Evolutionary conservation across 2,329 filamentous ascomycete genomes (phyloP).

Genomic region (Fusarium staphyleae): DNA sequence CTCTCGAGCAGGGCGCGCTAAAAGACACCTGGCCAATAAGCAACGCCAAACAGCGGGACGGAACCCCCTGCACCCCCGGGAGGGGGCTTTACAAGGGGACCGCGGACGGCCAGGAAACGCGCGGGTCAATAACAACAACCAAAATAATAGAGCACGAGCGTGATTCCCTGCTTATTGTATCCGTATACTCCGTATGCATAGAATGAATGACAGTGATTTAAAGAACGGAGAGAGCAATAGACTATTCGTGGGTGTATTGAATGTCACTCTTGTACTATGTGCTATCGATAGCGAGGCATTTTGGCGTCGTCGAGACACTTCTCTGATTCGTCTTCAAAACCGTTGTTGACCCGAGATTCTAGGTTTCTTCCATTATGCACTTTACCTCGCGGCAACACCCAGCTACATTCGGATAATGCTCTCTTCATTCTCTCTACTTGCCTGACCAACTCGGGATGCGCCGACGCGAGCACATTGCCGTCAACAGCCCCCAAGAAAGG

Average conservation of each 20-base stretch:
- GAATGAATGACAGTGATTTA: slow-evolving; percentile 6
- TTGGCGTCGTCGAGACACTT: neutral
- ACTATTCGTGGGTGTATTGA: neutral
- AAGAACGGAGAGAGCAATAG: neutral
- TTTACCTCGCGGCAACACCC: slow-evolving; percentile 4
- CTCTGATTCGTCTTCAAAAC: neutral
- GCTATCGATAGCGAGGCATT: neutral
- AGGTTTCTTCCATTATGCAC: slow-evolving; percentile 1
- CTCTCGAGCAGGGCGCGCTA: slow-evolving; percentile 35
- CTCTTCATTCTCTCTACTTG: slow-evolving; percentile 1
- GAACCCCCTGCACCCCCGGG: slow-evolving; percentile 21
- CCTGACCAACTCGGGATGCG: slow-evolving; percentile 21
- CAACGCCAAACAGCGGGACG: slow-evolving; percentile 5
- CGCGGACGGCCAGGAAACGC: slow-evolving; percentile 43
- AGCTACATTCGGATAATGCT: neutral
- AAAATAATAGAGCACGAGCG: slow-evolving; percentile 35
- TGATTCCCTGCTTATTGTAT: slow-evolving; percentile 19
- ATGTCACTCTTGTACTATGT: neutral
- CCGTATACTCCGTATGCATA: too few species aligned
- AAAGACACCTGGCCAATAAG: slow-evolving; percentile 33
- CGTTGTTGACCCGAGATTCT: slow-evolving; percentile 7
- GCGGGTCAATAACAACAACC: slow-evolving; percentile 43
- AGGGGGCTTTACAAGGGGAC: slow-evolving; percentile 26
- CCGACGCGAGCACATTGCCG: slow-evolving; percentile 9
- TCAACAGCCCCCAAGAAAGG: slow-evolving; percentile 8